Evolutionary conservation across 495 filamentous ascomycete genomes (phyloP).

Genomic region (Trichoderma orchidacearum): DNA sequence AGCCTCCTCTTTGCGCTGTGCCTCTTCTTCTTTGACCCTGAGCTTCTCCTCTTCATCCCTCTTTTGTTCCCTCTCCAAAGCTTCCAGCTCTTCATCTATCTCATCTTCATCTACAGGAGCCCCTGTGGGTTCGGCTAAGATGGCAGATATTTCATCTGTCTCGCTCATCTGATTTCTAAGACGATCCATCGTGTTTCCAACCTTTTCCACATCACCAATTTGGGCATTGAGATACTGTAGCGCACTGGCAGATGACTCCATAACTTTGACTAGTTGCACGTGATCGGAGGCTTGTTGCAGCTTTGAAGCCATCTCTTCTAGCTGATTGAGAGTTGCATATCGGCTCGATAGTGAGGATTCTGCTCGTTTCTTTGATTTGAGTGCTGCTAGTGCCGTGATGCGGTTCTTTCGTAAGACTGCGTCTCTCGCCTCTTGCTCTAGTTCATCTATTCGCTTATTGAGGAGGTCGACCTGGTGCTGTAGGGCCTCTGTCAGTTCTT

Average conservation of each 20-base stretch:
- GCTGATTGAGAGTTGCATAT: constrained; percentile 55
- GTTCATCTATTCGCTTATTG: constrained; percentile 36
- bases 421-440: constrained; percentile 48
- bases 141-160: constrained; percentile 58
- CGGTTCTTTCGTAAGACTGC: constrained; percentile 59
- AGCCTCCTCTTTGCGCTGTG: constrained; percentile 10
- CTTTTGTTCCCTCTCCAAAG: constrained; percentile 54
- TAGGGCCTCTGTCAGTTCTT: constrained; percentile 48
- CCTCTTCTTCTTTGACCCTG: constrained; percentile 24
- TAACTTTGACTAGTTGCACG: constrained; percentile 62
- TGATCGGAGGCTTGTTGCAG: constrained; percentile 81
- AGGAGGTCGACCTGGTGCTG: constrained; percentile 41
- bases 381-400: constrained; percentile 56
- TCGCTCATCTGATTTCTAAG: constrained; percentile 68
- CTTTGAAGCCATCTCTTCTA: constrained; percentile 65
- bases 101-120: constrained; percentile 57
- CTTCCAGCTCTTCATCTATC: constrained; percentile 79
- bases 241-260: constrained; percentile 62
- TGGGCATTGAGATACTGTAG: constrained; percentile 59
- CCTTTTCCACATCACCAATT: constrained; percentile 62
- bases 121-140: constrained; percentile 47
- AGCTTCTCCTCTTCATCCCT: constrained; percentile 39
- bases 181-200: constrained; percentile 59
- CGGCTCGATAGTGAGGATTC: constrained; percentile 58
- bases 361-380: constrained; percentile 71